Percentiles rank a stretch among this genome's conserved stretches.
phyloP scores from a whole-genome alignment of 208 protist genomes.

The Trypanosoma brucei region DNA sequence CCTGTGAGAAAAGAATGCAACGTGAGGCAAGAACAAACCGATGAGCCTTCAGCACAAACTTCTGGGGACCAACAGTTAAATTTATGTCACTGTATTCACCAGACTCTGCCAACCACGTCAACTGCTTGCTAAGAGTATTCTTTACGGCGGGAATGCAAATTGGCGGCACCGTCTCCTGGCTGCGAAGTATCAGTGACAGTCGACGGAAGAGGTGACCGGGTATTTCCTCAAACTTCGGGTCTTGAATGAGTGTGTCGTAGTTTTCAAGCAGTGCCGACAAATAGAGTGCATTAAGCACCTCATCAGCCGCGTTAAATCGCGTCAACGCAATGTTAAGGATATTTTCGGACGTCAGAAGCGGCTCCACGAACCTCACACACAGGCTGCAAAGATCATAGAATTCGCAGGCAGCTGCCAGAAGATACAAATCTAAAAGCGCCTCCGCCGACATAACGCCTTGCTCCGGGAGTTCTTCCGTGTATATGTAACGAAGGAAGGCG shows the following conservation, averaged over 20 bases:
- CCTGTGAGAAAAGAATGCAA: constrained; percentile 71
- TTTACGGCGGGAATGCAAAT: constrained; percentile 58
- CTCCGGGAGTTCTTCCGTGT: constrained; percentile 85
- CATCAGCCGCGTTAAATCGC: constrained; percentile 79
- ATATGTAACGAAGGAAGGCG: constrained; percentile 80
- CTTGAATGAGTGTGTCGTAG: constrained; percentile 84
- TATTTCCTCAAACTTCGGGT: constrained; percentile 86
- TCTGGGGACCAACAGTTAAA: constrained; percentile 68
- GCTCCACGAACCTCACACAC: constrained; percentile 68
- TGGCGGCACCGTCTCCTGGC: constrained; percentile 61
- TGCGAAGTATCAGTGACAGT: constrained; percentile 76
- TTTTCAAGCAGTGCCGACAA: constrained; percentile 74
- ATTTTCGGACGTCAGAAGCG: constrained; percentile 76
- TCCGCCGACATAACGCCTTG: constrained; percentile 61
- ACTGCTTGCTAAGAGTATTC: constrained; percentile 74
- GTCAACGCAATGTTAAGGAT: constrained; percentile 82
- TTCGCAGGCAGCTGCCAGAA: constrained; percentile 69
- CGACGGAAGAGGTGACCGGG: constrained; percentile 85
- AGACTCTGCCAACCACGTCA: constrained; percentile 72
- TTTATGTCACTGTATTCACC: constrained; percentile 86
- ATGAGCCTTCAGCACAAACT: constrained; percentile 65
- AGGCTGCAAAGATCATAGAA: constrained; percentile 74
- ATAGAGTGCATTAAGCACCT: constrained; percentile 80
- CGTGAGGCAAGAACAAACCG: constrained; percentile 84
- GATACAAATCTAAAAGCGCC: constrained; percentile 80